Evolutionary conservation across 208 protist genomes (phyloP), one percentile per base, ranked within the genome.

Genomic region (Leishmania turanica): DNA sequence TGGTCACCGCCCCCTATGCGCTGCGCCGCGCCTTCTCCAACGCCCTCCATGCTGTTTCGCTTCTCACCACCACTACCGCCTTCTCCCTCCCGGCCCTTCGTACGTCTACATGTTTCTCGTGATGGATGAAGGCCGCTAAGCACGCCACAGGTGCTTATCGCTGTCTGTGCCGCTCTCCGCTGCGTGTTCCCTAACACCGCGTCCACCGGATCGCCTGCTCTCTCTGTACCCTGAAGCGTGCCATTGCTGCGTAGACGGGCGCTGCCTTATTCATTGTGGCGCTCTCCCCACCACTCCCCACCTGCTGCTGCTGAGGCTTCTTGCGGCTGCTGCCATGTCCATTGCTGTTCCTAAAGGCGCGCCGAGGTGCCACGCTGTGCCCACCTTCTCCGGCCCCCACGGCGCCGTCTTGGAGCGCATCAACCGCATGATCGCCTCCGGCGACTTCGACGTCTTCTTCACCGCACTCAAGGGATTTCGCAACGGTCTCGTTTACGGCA

Each of bases 401-500:
- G 79, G 78, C 27, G 84, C 80, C 5, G 81, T 79, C 34, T 47
- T 82, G 31, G 69, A 81, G 15, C 83, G 68, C 62, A 89, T 96
- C 65, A 87, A 97, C 79, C 74, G 80, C 27, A 88, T 96, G 88
- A 96, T 96, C 73, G 73, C 76, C 27, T 93, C 88, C 24, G 93
- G 92, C 4, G 75, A 90, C 75, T 94, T 92, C 72, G 80, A 89
- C 62, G 65, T 89, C 27, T 75, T 97, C 58, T 91, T 97, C 51
- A 84, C 89, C 24, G 89, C 92, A 1, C 77, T 98, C 5, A 96
- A 97, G 72, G 93, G 86, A 0, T 96, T 96, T 65, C 93, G 95
- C 49, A 97, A 98, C 70, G 95, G 95, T 45, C 86, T 95, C 54
- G 92, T 96, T 1, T 98, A 98, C 83, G 95, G 95, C 65, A 90